phyloP scores from a whole-genome alignment of 805 yeast genomes.

The Yamadazyma olivae region DNA sequence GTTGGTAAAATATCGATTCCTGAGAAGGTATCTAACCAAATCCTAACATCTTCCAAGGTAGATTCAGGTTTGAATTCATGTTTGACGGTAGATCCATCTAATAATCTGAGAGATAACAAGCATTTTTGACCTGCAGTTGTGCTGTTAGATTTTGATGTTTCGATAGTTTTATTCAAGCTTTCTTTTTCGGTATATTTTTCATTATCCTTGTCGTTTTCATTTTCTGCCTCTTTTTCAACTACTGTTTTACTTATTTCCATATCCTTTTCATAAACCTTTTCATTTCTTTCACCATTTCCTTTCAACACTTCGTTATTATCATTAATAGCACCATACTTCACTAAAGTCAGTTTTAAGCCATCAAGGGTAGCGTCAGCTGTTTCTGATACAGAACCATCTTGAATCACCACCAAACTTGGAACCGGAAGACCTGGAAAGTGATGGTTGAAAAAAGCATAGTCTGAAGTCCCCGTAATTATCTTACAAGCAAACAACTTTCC shows the following conservation, averaged over 20 bases:
- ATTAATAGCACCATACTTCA: not conserved
- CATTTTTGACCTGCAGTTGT: slow-evolving; percentile 19
- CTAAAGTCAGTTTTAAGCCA: not conserved
- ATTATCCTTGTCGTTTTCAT: not conserved
- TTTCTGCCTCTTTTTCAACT: not conserved
- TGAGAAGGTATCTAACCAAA: slow-evolving; percentile 46
- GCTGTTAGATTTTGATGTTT: not conserved
- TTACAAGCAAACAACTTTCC: not conserved
- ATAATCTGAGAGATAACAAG: slow-evolving; percentile 55
- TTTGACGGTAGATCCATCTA: slow-evolving; percentile 62
- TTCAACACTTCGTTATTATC: not conserved
- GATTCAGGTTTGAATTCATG: slow-evolving; percentile 45
- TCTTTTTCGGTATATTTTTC: not conserved
- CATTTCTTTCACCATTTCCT: not conserved
- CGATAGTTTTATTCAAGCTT: not conserved
- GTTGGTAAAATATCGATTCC: slow-evolving; percentile 33
- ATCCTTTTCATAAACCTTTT: not conserved
- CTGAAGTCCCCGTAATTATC: not conserved
- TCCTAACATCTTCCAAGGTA: slow-evolving; percentile 56
- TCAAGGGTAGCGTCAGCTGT: not conserved
- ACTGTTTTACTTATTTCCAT: not conserved
- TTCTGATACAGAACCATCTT: not conserved
- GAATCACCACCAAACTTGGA: not conserved
- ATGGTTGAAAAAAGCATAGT: not conserved
- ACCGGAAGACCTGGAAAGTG: not conserved